Evolutionary conservation across 1,139 yeast species (phyloP).

Genomic region (Geotrichum phurueaensis): DNA sequence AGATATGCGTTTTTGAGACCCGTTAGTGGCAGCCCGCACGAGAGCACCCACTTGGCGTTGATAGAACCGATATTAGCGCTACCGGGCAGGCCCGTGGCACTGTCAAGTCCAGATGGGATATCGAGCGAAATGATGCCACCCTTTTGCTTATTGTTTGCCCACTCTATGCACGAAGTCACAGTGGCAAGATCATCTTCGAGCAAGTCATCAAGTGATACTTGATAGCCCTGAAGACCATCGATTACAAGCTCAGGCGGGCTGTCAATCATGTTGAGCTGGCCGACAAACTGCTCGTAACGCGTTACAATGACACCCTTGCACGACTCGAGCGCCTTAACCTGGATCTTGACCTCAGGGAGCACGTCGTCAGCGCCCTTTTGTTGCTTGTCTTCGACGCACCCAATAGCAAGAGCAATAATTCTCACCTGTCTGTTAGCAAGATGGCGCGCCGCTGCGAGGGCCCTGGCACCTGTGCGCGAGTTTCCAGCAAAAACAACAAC

Average conservation of each 20-base stretch:
- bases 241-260: constrained; percentile 73
- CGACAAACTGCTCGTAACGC: constrained; percentile 36
- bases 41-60: constrained; percentile 51
- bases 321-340: constrained; percentile 50
- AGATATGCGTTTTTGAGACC: constrained; percentile 59
- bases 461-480: constrained; percentile 67
- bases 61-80: constrained; percentile 19
- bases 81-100: constrained; percentile 61
- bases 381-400: constrained; percentile 23
- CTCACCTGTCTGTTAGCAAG: constrained; percentile 68
- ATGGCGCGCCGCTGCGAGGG: constrained; percentile 76
- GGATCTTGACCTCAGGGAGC: constrained; percentile 35
- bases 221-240: constrained; percentile 82
- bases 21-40: constrained; percentile 68
- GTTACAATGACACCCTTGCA: constrained; percentile 49
- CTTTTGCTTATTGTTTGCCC: constrained; percentile 58
- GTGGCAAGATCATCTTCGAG: constrained; percentile 45
- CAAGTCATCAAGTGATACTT: constrained; percentile 53
- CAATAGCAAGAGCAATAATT: constrained; percentile 53
- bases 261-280: constrained; percentile 44
- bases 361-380: constrained; percentile 31
- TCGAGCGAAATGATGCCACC: constrained; percentile 63
- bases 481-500: constrained; percentile 68
- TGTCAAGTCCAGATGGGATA: constrained; percentile 78
- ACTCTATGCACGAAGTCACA: constrained; percentile 48